Conservation (phyloP, 495 filamentous ascomycete species). For the Cercophora scortea region DNA sequence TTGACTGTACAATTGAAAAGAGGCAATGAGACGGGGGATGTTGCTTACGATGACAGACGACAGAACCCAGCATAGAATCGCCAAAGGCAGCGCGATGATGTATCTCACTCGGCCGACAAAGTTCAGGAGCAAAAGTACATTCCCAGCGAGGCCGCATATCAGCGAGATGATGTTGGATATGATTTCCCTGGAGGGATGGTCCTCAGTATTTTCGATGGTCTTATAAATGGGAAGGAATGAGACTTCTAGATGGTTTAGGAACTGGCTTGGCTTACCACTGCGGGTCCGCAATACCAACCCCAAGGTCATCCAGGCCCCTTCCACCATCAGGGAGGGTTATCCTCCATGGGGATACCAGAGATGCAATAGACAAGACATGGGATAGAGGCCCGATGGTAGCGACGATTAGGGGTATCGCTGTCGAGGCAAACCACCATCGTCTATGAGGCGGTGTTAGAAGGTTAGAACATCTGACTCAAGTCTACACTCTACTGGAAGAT, state of each 20-base stretch:
- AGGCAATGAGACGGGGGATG: background rate
- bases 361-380: conserved; percentile 69
- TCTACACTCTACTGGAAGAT: background rate
- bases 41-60: conserved; percentile 55
- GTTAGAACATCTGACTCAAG: background rate
- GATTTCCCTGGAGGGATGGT: conserved; percentile 23
- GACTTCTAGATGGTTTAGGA: background rate
- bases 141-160: conserved; percentile 58
- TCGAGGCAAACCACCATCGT: conserved; percentile 72
- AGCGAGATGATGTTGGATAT: conserved; percentile 60
- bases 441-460: conserved; percentile 1
- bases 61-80: conserved; percentile 62
- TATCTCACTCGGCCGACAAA: conserved; percentile 69
- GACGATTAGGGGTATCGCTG: conserved; percentile 64
- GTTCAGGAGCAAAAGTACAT: conserved; percentile 67
- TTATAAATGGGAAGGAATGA: too few species aligned
- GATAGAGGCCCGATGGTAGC: conserved; percentile 66
- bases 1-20: too few species aligned
- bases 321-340: conserved; percentile 29
- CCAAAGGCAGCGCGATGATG: conserved; percentile 61
- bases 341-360: conserved; percentile 61
- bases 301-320: conserved; percentile 38
- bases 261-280: conserved; percentile 34
- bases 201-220: background rate
- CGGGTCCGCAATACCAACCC: conserved; percentile 44